A percentile compares a stretch with the other conserved stretches of the same genome.
Conservation (phyloP, 257 asterid species). For the Hygrophila difformis region DNA sequence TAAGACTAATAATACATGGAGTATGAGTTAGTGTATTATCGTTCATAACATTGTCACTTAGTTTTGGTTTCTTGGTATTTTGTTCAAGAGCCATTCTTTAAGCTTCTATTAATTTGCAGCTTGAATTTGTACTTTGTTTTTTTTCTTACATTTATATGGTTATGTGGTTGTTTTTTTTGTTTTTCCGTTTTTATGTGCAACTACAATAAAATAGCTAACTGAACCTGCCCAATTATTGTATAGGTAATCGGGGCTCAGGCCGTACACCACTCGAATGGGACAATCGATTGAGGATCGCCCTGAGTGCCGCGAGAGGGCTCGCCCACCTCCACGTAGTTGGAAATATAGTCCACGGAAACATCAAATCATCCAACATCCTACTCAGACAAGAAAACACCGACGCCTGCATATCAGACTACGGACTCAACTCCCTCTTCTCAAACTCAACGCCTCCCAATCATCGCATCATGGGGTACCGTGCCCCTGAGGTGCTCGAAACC, state of each 20-base stretch:
- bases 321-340: slow-evolving; percentile 65
- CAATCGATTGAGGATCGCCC: slow-evolving; percentile 62
- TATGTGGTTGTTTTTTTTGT: too few relatives aligned
- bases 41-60: too few relatives aligned
- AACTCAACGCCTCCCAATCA: slow-evolving; percentile 59
- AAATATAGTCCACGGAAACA: slow-evolving; percentile 81
- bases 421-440: slow-evolving; percentile 70
- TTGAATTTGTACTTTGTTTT: too few relatives aligned
- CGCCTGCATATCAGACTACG: slow-evolving; percentile 69
- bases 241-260: slow-evolving; percentile 97
- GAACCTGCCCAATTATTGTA: neutral
- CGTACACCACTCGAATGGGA: slow-evolving; percentile 98
- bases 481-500: slow-evolving; percentile 87
- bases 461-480: slow-evolving; percentile 82
- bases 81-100: too few relatives aligned
- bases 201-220: too few relatives aligned
- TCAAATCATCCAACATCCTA: slow-evolving; percentile 86
- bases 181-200: too few relatives aligned
- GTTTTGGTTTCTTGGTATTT: too few relatives aligned
- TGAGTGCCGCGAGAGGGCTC: slow-evolving; percentile 75
- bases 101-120: too few relatives aligned
- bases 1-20: too few relatives aligned
- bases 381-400: slow-evolving; percentile 58
- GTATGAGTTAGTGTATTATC: too few relatives aligned
- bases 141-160: too few relatives aligned